A percentile compares a stretch with the other conserved stretches of the same genome.
Conservation (phyloP, 2,329 filamentous ascomycete species). For the Penicillium aurantiogriseum region DNA sequence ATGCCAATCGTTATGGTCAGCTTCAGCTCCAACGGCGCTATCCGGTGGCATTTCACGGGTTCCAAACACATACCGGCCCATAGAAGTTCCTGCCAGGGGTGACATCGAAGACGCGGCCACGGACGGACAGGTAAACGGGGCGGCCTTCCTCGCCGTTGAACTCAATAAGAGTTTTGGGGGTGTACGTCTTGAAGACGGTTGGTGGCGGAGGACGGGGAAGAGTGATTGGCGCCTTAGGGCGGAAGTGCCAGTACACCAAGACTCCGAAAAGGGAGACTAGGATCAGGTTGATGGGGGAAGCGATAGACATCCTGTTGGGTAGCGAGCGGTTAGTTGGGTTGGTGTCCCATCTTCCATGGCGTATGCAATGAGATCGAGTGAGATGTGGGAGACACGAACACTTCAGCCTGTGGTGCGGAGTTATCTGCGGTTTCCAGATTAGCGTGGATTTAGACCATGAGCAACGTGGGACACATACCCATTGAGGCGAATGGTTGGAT, state of each 20-base stretch:
- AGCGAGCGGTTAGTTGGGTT: constrained; percentile 5
- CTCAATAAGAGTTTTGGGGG: constrained; percentile 76
- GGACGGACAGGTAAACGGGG: constrained; percentile 88
- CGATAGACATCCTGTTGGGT: constrained; percentile 47
- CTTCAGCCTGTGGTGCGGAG: constrained; percentile 34
- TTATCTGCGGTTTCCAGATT: constrained; percentile 20
- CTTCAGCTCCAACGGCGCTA: neutral
- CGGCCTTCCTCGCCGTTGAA: constrained; percentile 73
- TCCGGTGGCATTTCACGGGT: neutral
- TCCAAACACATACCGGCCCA: constrained; percentile 59
- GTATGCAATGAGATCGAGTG: neutral
- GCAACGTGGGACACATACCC: constrained; percentile 16
- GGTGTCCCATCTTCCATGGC: neutral
- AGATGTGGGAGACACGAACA: constrained; percentile 28
- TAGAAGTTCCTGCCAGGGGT: constrained; percentile 87
- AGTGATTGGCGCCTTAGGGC: constrained; percentile 51
- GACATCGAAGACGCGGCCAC: constrained; percentile 89
- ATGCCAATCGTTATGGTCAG: constrained; percentile 6
- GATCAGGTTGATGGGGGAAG: constrained; percentile 61
- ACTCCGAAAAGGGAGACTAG: constrained; percentile 58
- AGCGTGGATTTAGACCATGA: constrained; percentile 6
- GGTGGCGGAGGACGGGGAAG: constrained; percentile 60
- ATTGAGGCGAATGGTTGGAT: neutral
- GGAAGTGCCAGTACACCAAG: constrained; percentile 59
- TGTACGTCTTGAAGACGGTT: constrained; percentile 83